Evolutionary conservation across 1,139 yeast species (phyloP).

Genomic region (Yarrowia galli): DNA sequence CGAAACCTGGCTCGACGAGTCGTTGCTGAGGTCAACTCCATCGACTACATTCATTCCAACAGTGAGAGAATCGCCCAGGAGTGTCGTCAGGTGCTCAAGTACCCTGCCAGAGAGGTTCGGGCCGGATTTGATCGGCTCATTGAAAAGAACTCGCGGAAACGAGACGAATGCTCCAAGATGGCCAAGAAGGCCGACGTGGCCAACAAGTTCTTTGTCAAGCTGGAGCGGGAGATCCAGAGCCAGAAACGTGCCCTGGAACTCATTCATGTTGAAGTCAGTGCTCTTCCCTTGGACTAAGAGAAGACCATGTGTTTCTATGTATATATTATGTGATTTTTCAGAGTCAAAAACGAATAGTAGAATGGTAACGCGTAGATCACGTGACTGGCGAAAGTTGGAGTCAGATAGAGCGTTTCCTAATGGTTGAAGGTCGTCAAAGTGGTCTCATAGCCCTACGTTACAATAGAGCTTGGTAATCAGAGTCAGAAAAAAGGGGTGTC

Average conservation of each 20-base stretch:
- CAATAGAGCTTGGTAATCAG: too few species aligned
- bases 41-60: conserved; percentile 81
- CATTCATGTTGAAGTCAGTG: conserved; percentile 36
- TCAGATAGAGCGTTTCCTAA: too few species aligned
- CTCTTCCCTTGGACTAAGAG: conserved; percentile 9
- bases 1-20: conserved; percentile 80
- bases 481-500: too few species aligned
- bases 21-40: conserved; percentile 62
- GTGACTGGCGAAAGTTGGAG: too few species aligned
- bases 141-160: conserved; percentile 67
- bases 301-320: conserved; percentile 17
- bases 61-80: conserved; percentile 82
- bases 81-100: conserved; percentile 78
- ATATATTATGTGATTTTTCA: not conserved
- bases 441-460: too few species aligned
- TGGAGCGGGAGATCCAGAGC: conserved; percentile 53
- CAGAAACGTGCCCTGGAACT: conserved; percentile 43
- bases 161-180: conserved; percentile 61
- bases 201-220: conserved; percentile 63
- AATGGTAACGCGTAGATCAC: not conserved
- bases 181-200: conserved; percentile 64
- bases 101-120: conserved; percentile 85
- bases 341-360: too few species aligned
- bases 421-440: too few species aligned
- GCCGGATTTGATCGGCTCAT: conserved; percentile 74